phyloP scores from a whole-genome alignment of 257 asterid genomes.

The Solanum neorickii region DNA sequence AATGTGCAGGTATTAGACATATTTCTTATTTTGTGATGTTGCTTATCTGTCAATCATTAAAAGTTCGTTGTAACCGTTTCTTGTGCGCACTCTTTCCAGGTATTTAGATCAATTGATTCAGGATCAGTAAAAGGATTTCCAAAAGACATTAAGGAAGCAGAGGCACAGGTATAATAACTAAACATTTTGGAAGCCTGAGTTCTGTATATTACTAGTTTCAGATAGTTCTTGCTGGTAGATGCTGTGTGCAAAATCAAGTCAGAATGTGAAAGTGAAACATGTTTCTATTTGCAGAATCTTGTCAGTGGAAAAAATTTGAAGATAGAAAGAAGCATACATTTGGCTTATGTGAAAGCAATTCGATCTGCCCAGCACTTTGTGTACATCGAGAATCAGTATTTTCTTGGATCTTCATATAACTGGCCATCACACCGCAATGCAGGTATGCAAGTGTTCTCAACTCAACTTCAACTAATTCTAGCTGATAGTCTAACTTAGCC shows the following conservation, averaged over 20 bases:
- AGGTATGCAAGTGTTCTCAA: conserved; percentile 22
- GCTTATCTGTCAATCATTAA: background rate
- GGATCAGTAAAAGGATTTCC: conserved; percentile 96
- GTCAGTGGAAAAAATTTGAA: conserved; percentile 69
- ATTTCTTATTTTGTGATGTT: background rate
- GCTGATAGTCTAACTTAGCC: background rate
- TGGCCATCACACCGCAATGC: conserved; percentile 76
- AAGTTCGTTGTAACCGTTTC: background rate
- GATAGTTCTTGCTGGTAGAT: background rate
- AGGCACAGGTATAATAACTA: conserved; percentile 35
- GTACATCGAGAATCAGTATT: conserved; percentile 92
- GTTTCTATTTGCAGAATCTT: conserved; percentile 47
- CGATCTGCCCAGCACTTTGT: conserved; percentile 85
- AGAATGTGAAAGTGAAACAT: background rate
- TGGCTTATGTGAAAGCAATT: conserved; percentile 84
- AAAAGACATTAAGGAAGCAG: conserved; percentile 43
- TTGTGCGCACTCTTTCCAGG: conserved; percentile 22
- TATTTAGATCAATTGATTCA: conserved; percentile 91
- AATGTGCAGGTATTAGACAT: conserved; percentile 64
- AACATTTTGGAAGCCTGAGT: background rate
- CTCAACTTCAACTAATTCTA: background rate
- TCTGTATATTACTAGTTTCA: background rate
- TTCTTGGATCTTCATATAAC: conserved; percentile 84
- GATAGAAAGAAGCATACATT: conserved; percentile 78
- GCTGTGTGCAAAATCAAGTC: background rate